Conservation (phyloP, 495 filamentous ascomycete species). For the Talaromyces trachyspermus region DNA sequence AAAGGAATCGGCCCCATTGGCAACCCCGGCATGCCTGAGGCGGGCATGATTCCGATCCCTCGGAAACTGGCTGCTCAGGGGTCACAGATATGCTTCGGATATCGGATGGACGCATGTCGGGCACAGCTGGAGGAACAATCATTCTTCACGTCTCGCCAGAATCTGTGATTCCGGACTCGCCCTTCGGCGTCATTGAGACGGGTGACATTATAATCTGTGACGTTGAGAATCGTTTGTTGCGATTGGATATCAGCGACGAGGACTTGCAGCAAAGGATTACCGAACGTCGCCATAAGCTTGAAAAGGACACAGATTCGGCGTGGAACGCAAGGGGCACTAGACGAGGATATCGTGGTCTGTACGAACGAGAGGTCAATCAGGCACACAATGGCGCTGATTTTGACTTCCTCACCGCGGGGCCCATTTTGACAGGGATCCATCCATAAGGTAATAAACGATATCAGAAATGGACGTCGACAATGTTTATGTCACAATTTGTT, state of each 20-base stretch:
- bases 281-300: too few relatives aligned
- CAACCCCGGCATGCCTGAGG: slow-evolving; percentile 61
- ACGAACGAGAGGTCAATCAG: slow-evolving; percentile 56
- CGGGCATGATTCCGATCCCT: slow-evolving; percentile 55
- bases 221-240: slow-evolving; percentile 35
- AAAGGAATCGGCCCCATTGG: slow-evolving; percentile 57
- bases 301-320: neutral
- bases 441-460: too few relatives aligned
- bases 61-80: slow-evolving; percentile 52
- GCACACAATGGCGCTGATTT: slow-evolving; percentile 58
- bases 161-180: slow-evolving; percentile 46
- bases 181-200: slow-evolving; percentile 51
- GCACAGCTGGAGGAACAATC: slow-evolving; percentile 63
- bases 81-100: slow-evolving; percentile 60
- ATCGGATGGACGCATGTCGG: slow-evolving; percentile 61
- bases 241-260: slow-evolving; percentile 25
- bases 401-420: slow-evolving; percentile 51
- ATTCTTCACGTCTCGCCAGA: slow-evolving; percentile 60
- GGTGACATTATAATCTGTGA: slow-evolving; percentile 53
- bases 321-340: slow-evolving; percentile 11
- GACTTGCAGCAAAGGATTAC: neutral
- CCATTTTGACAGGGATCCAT: too few relatives aligned
- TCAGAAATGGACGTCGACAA: too few relatives aligned
- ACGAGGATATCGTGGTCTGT: slow-evolving; percentile 56
- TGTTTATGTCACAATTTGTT: too few relatives aligned